Evolutionary conservation across 345 rosid genomes (phyloP), one percentile per base, ranked within the genome.

Genomic region (Fremontodendron californicum): DNA sequence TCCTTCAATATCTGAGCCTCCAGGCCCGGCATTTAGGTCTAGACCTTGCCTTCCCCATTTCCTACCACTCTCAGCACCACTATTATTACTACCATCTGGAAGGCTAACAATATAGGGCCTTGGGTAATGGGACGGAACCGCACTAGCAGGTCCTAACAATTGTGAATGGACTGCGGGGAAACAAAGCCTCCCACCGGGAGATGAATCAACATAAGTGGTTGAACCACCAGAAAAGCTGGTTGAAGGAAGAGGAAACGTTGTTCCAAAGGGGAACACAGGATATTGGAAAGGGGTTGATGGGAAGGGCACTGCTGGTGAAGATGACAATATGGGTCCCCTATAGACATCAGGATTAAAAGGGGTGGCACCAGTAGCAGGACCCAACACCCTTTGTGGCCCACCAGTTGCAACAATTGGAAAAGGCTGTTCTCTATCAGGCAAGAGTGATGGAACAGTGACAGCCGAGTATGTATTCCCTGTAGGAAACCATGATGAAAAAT

Each of bases 11-110:
- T 94, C 97, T 2, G 81, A 82, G 16, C 86, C 91, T 75, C 85
- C 87, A 16, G 99, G 99, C 46, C 99, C 99, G 0, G 96, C 81
- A 80, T 95, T 95, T 37, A 95, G 85, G 79, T 95, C 99, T 57
- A 95, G 84, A 11, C 86, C 86, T 63, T 87, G 93, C 71, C 93
- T 85, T 73, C 77, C 89, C 97, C 96, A 90, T 81, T 89, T 93
- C 79, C 86, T 86, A 68, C 83, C 84, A 73, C 82, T 84, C 54
- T 87, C 93, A 42, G 78, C 19, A 60, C 82, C 84, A 77, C 84
- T 62, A 71, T 73, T 87, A 78, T 79, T 81, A 64, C 85, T 81
- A 78, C 88, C 78, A 74, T 89, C 94, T 65, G 90, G 89, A 54
- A 92, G 85, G 79, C 83, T 86, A 70, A 93, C 88, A 13, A 88